A percentile compares a stretch with the other conserved stretches of the same genome.
Conservation (phyloP, 352 stramenopile species). For the Globisporangium perplexum region DNA sequence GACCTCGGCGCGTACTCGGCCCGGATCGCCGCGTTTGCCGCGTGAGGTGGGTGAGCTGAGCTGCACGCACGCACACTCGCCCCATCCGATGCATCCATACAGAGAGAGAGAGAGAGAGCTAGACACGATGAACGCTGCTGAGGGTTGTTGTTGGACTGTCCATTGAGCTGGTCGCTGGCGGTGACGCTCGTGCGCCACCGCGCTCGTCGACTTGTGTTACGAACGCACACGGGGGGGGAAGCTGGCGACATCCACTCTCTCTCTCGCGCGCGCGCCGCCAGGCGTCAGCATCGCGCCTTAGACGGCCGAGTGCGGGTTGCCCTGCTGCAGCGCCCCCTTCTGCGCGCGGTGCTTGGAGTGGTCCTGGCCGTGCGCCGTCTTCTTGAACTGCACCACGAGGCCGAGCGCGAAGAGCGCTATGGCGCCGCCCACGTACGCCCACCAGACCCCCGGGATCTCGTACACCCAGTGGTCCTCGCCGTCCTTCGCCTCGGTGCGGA, state of each 20-base stretch:
- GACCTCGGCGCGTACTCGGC: constrained; percentile 17
- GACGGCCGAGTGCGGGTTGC: constrained; percentile 8
- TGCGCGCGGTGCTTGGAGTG: constrained; percentile 26
- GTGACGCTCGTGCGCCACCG: no score
- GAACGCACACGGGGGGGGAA: no score
- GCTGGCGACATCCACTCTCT: not conserved
- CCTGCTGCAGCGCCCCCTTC: constrained; percentile 5
- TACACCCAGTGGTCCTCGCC: constrained; percentile 40
- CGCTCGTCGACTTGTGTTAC: no score
- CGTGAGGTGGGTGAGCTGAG: no score
- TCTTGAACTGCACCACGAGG: constrained; percentile 53
- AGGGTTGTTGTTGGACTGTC: no score
- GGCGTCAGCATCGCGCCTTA: not conserved
- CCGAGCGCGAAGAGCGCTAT: constrained; percentile 53
- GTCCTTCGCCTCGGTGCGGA: constrained; percentile 18
- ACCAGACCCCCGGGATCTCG: constrained; percentile 62
- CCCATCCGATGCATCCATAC: no score
- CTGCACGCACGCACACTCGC: no score
- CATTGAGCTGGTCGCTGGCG: no score
- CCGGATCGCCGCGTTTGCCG: constrained; percentile 17
- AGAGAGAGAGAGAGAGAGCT: no score
- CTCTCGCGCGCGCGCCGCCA: not conserved
- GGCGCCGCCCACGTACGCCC: constrained; percentile 61
- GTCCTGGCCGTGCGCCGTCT: constrained; percentile 47
- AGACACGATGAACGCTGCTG: no score